Evolutionary conservation across 176 grass and related monocot genomes (phyloP).

Genomic region (Bolboschoenus planiculmis): DNA sequence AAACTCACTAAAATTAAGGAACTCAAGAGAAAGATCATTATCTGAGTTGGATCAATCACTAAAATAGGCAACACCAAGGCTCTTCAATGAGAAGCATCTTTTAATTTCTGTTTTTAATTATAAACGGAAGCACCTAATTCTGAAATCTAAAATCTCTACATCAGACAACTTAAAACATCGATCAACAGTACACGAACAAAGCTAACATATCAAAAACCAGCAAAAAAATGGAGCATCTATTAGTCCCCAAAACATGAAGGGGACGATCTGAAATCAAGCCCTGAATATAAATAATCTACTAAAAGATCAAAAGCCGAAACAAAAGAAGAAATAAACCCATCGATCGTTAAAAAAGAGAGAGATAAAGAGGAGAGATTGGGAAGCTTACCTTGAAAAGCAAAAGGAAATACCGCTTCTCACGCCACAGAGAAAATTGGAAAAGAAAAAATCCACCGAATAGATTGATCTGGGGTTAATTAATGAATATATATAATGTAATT

Average conservation of each 20-base stretch:
- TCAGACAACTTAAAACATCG: neutral
- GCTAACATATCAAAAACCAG: neutral
- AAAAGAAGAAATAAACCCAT: neutral
- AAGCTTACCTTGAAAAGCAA: constrained; percentile 2
- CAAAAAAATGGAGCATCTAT: neutral
- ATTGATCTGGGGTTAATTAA: neutral
- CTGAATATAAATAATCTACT: neutral
- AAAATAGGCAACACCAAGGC: neutral
- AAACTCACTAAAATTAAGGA: neutral
- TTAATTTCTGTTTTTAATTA: neutral
- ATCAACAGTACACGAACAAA: neutral
- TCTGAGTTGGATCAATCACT: neutral
- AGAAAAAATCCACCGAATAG: neutral
- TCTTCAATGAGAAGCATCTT: neutral
- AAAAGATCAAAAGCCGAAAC: neutral
- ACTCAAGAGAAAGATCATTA: neutral
- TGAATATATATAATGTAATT: neutral
- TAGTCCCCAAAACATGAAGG: neutral
- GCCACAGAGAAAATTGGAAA: neutral
- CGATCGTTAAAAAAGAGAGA: neutral
- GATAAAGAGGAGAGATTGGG: neutral
- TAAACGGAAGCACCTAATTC: neutral
- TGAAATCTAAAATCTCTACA: neutral
- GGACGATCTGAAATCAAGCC: neutral
- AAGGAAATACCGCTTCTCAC: constrained; percentile 14